Evolutionary conservation across 2,329 filamentous ascomycete species (phyloP).

Genomic region (Scedosporium aurantiacum): DNA sequence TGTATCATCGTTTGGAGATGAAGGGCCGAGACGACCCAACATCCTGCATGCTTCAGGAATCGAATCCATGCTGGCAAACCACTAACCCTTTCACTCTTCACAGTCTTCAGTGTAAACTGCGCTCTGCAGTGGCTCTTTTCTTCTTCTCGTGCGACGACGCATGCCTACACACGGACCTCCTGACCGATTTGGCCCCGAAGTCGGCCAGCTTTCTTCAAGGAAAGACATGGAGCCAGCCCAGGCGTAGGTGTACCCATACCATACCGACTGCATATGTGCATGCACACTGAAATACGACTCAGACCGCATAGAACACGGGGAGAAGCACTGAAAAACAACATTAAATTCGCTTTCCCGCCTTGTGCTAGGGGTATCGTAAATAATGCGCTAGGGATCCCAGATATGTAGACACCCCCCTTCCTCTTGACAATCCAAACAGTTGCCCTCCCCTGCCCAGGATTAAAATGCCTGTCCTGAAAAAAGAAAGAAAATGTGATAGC

Average conservation of each 20-base stretch:
- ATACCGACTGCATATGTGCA: background rate
- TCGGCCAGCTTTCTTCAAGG: background rate
- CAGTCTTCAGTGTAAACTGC: no score
- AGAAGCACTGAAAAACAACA: background rate
- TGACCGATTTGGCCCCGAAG: background rate
- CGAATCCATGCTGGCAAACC: no score
- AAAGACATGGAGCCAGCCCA: background rate
- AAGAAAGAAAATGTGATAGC: background rate
- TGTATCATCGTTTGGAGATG: no score
- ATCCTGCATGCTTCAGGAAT: no score
- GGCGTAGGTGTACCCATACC: background rate
- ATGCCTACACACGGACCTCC: no score
- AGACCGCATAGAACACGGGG: background rate
- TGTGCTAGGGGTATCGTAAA: background rate
- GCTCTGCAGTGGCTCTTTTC: no score
- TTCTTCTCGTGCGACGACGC: no score
- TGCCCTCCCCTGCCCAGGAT: background rate
- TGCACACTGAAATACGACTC: background rate
- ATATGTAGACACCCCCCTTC: background rate
- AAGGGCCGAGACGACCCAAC: no score
- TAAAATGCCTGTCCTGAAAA: background rate
- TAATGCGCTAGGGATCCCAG: background rate
- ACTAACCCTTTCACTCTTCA: no score
- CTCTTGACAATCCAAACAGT: background rate
- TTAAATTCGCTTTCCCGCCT: background rate